Evolutionary conservation across 805 yeast genomes (phyloP).

Genomic region (Barnettozyma californica): DNA sequence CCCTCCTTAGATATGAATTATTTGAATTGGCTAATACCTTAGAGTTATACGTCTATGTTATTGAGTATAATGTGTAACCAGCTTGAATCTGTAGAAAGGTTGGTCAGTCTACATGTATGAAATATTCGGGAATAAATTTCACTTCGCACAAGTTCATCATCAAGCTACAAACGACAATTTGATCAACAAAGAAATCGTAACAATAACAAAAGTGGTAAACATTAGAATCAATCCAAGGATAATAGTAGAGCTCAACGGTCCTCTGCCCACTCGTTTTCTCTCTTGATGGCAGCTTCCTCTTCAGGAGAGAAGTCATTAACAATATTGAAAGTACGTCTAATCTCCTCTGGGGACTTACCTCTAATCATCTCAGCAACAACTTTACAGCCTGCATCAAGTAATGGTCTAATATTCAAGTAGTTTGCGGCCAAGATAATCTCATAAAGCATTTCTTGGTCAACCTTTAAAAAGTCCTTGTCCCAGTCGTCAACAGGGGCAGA

Average conservation of each 20-base stretch:
- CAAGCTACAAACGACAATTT: too few species aligned
- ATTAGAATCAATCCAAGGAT: background rate
- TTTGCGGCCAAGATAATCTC: constrained; percentile 81
- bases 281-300: constrained; percentile 81
- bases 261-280: constrained; percentile 90
- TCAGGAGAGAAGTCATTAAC: constrained; percentile 82
- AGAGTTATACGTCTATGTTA: too few species aligned
- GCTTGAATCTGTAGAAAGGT: too few species aligned
- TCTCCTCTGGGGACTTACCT: constrained; percentile 75
- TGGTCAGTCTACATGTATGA: too few species aligned
- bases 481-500: constrained; percentile 92
- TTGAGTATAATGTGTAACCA: too few species aligned
- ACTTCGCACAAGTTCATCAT: too few species aligned
- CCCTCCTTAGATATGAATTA: too few species aligned
- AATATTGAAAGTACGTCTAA: constrained; percentile 73
- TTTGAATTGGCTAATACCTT: too few species aligned
- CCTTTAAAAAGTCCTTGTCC: constrained; percentile 92
- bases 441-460: constrained; percentile 86
- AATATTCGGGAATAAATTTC: too few species aligned
- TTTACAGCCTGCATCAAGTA: constrained; percentile 74
- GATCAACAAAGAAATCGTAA: background rate
- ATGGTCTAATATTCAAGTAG: constrained; percentile 68
- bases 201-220: background rate
- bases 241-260: constrained; percentile 50
- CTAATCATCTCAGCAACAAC: constrained; percentile 81